phyloP scores from a whole-genome alignment of 1,284 basidiomycete genomes.

The Leccinum angustisporum region DNA sequence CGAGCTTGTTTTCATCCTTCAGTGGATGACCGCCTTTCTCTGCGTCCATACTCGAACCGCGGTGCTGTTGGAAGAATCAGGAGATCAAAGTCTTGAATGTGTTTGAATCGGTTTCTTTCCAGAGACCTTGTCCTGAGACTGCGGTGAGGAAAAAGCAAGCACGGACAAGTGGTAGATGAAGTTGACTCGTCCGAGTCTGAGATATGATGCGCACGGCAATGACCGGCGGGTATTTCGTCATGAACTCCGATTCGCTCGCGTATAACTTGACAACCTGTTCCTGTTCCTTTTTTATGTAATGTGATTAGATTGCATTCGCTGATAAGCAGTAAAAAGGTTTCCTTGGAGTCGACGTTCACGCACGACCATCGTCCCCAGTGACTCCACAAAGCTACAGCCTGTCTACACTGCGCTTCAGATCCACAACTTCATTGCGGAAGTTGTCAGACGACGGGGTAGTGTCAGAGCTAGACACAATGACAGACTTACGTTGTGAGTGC shows the following conservation, averaged over 20 bases:
- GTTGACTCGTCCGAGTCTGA: too few relatives aligned
- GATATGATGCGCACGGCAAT: background rate
- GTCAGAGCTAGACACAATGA: background rate
- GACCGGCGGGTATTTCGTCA: background rate
- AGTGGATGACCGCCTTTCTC: conserved; percentile 3
- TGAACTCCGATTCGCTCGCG: too few relatives aligned
- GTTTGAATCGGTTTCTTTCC: background rate
- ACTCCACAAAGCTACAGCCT: too few relatives aligned
- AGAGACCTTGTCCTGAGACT: conserved; percentile 1
- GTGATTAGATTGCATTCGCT: background rate
- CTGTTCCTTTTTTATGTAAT: too few relatives aligned
- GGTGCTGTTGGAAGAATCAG: conserved; percentile 1
- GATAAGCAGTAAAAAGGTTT: background rate
- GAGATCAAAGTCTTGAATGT: background rate
- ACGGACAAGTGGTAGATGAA: background rate
- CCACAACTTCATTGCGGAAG: background rate
- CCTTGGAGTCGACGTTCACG: too few relatives aligned
- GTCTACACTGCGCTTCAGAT: too few relatives aligned
- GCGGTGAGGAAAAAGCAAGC: background rate
- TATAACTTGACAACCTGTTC: too few relatives aligned
- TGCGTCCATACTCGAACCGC: background rate
- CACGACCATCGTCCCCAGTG: too few relatives aligned
- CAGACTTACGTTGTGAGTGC: background rate
- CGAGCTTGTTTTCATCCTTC: background rate
- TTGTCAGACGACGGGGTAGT: background rate